Evolutionary conservation across 2,329 filamentous ascomycete species (phyloP), one percentile per base, ranked within the genome.

Genomic region (Verticillium tricorpus): DNA sequence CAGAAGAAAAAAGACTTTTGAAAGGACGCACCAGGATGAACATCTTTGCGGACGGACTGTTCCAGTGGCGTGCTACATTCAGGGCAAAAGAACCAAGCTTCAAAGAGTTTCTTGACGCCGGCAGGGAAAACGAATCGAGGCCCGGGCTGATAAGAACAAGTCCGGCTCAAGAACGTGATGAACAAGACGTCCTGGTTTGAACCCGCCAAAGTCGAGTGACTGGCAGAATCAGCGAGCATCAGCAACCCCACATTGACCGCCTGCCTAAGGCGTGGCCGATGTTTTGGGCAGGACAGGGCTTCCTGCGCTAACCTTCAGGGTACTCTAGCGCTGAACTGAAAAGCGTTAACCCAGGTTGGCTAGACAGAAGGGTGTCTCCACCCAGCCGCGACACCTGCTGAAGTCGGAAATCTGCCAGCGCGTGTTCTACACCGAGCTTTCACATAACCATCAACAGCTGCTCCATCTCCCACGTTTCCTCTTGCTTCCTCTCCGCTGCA

Each of bases 11-110:
- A 25, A 22, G n/a, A 15, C 45, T 52, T 52, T 22, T 52, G 45
- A 22, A 25, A 52, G 34, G 25, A 56, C 54, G 32, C 54, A 83
- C 82, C 45, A 84, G 72, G 63, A 84, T 83, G 66, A 84, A 84
- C 82, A 84, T 84, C 6, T 25, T 50, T n/a, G 56, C 32, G 32
- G 54, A 12, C 25, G 35, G 22, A 15, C 2, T 57, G 11, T 19
- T 14, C 7, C n/a, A 12, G 19, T 22, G 19, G 5, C 11, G n/a
- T 25, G 45, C 45, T 52, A 52, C 45, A 52, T 52, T 19, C 45
- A 52, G n/a, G 19, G 45, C 45, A 52, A 52, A 6, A 5, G 8
- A 5, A 14, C 4, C 5, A 52, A 12, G 19, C 9, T 12, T 25
- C 8, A 52, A 14, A 14, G 14, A 14, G 34, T 6, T 22, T 19